Evolutionary conservation across 257 asterid species (phyloP).

Genomic region (Echium plantagineum): DNA sequence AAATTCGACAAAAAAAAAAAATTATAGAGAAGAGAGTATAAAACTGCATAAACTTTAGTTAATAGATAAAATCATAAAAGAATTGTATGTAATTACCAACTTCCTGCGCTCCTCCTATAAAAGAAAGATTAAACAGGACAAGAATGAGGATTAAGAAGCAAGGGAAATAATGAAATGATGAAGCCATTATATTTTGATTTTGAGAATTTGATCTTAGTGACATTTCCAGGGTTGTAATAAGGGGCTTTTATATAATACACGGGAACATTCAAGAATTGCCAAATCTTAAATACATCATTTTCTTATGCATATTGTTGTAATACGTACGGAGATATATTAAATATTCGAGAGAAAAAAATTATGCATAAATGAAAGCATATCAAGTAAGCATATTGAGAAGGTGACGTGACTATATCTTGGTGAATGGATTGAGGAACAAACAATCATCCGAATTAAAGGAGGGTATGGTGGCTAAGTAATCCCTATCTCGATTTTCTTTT

Average conservation of each 20-base stretch:
- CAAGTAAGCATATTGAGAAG: neutral
- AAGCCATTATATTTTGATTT: neutral
- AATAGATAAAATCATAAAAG: neutral
- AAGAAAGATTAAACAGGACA: slow-evolving; percentile 17
- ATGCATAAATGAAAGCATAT: no score
- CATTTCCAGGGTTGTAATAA: neutral
- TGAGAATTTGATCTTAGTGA: neutral
- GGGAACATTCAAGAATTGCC: neutral
- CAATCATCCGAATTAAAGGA: no score
- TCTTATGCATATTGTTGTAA: neutral
- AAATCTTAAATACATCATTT: neutral
- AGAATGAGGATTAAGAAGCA: slow-evolving; percentile 16
- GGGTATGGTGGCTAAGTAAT: neutral
- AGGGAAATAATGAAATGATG: neutral
- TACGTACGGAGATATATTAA: no score
- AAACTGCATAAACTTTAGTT: no score
- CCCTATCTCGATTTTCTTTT: no score
- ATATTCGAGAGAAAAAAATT: no score
- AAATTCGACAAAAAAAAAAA: no score
- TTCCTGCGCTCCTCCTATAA: slow-evolving; percentile 34
- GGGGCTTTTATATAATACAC: neutral
- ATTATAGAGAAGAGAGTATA: no score
- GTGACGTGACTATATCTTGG: neutral
- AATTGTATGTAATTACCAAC: no score
- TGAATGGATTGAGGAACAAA: no score